Percentiles rank a stretch among this genome's conserved stretches.
Conservation (phyloP, 306 rosid species). For the Ammopiptanthus mongolicus region DNA sequence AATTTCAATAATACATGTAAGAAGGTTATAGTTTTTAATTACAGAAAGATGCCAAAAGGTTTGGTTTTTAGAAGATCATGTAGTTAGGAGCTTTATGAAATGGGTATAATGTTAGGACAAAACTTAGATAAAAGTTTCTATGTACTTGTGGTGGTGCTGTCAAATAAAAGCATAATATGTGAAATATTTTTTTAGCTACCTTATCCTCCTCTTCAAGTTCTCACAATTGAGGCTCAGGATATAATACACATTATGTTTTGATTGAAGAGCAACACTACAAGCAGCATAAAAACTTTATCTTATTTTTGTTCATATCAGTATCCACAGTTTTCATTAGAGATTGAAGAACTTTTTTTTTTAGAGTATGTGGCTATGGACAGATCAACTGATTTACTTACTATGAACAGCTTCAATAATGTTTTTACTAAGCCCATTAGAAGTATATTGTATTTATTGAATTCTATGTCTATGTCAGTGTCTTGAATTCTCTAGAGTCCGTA, state of each 20-base stretch:
- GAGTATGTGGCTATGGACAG: neutral
- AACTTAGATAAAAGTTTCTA: no score
- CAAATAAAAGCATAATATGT: neutral
- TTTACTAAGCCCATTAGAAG: neutral
- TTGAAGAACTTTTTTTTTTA: slow-evolving; percentile 5
- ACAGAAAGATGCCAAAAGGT: slow-evolving; percentile 12
- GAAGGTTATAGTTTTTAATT: slow-evolving; percentile 20
- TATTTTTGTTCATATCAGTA: neutral
- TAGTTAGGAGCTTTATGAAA: neutral
- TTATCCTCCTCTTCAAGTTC: no score
- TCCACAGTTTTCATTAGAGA: neutral
- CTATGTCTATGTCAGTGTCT: neutral
- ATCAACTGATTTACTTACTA: neutral
- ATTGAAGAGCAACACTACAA: neutral
- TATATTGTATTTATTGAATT: neutral
- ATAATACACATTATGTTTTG: neutral
- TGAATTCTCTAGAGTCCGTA: neutral
- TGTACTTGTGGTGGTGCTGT: neutral
- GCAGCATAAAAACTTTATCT: neutral
- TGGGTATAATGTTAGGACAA: neutral
- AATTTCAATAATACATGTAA: slow-evolving; percentile 25
- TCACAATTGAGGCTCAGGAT: no score
- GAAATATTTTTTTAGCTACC: neutral
- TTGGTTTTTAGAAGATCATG: slow-evolving; percentile 5
- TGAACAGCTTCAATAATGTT: slow-evolving; percentile 9